A percentile compares a stretch with the other conserved stretches of the same genome.
Evolutionary conservation across 2,329 filamentous ascomycete species (phyloP).

Genomic region (Diplodia corticola): DNA sequence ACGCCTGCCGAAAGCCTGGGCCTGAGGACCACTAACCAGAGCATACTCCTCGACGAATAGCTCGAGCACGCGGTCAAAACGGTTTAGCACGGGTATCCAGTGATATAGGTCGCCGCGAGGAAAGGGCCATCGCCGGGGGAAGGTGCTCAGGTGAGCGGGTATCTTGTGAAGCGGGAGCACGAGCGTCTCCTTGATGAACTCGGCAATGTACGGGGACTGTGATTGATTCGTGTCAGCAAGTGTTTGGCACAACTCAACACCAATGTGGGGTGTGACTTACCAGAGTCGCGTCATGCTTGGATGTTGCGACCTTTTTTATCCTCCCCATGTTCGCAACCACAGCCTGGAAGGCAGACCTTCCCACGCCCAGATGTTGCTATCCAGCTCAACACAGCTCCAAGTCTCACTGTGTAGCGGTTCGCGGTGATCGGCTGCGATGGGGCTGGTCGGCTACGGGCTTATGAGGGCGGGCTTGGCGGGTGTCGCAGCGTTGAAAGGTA

Average conservation of each 20-base stretch:
- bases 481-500: conserved; percentile 8
- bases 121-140: conserved; percentile 91
- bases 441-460: background rate
- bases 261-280: conserved; percentile 33
- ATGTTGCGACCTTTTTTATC: conserved; percentile 58
- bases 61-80: conserved; percentile 87
- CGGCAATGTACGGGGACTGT: conserved; percentile 83
- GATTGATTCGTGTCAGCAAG: conserved; percentile 8
- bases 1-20: conserved; percentile 68
- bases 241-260: background rate
- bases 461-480: conserved; percentile 13
- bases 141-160: conserved; percentile 72
- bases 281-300: conserved; percentile 56
- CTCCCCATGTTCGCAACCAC: conserved; percentile 49
- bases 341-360: conserved; percentile 37
- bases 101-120: conserved; percentile 95
- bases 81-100: conserved; percentile 93
- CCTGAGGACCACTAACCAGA: conserved; percentile 77
- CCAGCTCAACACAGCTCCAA: conserved; percentile 11
- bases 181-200: conserved; percentile 73
- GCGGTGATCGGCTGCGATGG: conserved; percentile 8
- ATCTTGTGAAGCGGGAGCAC: conserved; percentile 72
- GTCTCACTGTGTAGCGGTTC: background rate
- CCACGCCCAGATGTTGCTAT: conserved; percentile 26
- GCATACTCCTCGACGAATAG: conserved; percentile 78